phyloP scores from a whole-genome alignment of 2,329 filamentous ascomycete genomes.

The Aspergillus tubingensis region DNA sequence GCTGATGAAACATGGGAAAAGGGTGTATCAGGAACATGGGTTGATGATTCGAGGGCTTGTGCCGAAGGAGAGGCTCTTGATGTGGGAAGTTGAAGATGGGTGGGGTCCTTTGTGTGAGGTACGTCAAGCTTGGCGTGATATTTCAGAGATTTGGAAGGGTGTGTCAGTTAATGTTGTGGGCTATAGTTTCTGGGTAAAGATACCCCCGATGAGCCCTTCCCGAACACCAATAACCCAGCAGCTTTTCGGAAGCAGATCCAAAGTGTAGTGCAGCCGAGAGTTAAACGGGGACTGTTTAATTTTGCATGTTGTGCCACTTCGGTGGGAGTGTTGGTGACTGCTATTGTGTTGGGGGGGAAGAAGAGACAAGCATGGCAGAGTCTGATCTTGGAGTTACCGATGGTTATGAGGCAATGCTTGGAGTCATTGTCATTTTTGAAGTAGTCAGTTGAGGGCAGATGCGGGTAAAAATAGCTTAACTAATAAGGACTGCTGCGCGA shows the following conservation, averaged over 20 bases:
- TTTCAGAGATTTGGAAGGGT: too few relatives aligned
- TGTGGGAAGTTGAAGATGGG: conserved; percentile 32
- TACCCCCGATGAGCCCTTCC: background rate
- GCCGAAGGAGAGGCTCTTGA: conserved; percentile 21
- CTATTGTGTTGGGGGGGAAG: background rate
- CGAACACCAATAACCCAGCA: background rate
- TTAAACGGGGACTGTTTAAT: background rate
- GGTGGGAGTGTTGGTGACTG: background rate
- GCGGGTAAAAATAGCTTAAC: too few relatives aligned
- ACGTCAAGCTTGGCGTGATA: background rate
- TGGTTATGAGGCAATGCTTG: background rate
- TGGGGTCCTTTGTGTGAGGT: conserved; percentile 30
- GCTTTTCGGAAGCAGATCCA: background rate
- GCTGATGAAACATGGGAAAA: conserved; percentile 9
- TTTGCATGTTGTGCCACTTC: background rate
- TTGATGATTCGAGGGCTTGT: conserved; percentile 20
- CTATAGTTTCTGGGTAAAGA: background rate
- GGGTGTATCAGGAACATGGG: conserved; percentile 16
- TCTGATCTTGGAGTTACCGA: background rate
- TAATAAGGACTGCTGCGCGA: too few relatives aligned
- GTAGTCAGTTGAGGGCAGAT: too few relatives aligned
- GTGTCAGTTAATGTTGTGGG: background rate
- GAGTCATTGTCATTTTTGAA: background rate
- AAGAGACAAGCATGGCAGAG: background rate
- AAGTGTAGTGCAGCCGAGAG: background rate